A percentile compares a stretch with the other conserved stretches of the same genome.
Evolutionary conservation across 2,329 filamentous ascomycete species (phyloP).

Genomic region (Knufia fluminis): DNA sequence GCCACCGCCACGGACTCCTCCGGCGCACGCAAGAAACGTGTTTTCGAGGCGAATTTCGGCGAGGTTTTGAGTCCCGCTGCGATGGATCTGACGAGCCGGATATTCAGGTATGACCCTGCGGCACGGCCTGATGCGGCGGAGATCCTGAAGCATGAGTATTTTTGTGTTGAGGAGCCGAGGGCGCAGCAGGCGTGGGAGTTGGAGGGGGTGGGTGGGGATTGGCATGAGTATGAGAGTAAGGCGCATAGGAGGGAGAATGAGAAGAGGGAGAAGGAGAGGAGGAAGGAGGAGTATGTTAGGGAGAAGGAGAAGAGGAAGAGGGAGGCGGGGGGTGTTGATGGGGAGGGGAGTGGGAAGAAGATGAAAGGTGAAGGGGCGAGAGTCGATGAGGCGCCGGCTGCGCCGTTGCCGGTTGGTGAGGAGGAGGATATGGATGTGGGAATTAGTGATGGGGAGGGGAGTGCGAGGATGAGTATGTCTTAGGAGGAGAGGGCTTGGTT

Average conservation of each 20-base stretch:
- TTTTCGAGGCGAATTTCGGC: slow-evolving; percentile 46
- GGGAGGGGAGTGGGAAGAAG: slow-evolving; percentile 1
- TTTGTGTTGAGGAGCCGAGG: slow-evolving; percentile 68
- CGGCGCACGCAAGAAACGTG: slow-evolving; percentile 53
- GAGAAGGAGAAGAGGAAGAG: slow-evolving; percentile 43
- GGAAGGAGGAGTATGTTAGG: slow-evolving; percentile 34
- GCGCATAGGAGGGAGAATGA: slow-evolving; percentile 85
- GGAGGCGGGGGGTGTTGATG: slow-evolving; percentile 20
- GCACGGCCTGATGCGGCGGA: slow-evolving; percentile 76
- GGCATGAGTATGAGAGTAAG: slow-evolving; percentile 98
- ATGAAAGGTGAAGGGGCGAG: slow-evolving; percentile 6
- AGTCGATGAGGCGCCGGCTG: slow-evolving; percentile 8
- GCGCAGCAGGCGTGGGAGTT: slow-evolving; percentile 75
- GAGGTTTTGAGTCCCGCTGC: slow-evolving; percentile 68
- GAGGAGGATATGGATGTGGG: slow-evolving; percentile 14
- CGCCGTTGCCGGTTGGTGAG: slow-evolving; percentile 4
- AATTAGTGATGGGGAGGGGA: slow-evolving; percentile 20
- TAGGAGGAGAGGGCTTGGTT: not conserved
- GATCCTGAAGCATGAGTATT: slow-evolving; percentile 81
- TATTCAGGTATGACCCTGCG: slow-evolving; percentile 83
- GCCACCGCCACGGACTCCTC: slow-evolving; percentile 25
- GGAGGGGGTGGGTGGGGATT: slow-evolving; percentile 76
- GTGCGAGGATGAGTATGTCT: slow-evolving; percentile 24
- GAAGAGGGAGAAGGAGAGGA: slow-evolving; percentile 49
- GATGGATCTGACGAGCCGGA: slow-evolving; percentile 69